Percentiles rank a stretch among this genome's conserved stretches.
phyloP scores from a whole-genome alignment of 495 filamentous ascomycete genomes.

The Talaromyces stipitatus region DNA sequence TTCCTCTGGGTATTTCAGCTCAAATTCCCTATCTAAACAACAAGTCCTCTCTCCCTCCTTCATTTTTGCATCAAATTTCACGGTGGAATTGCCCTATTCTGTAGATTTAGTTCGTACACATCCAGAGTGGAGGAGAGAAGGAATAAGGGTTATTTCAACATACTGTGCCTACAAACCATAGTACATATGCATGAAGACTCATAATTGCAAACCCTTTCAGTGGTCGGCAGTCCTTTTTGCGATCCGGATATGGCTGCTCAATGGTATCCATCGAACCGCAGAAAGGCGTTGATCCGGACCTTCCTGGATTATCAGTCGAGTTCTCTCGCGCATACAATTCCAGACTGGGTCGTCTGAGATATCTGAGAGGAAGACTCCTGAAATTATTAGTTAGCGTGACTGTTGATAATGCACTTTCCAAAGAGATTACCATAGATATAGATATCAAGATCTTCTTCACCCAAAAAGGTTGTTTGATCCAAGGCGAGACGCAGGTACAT shows the following conservation, averaged over 20 bases:
- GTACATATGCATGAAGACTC: background rate
- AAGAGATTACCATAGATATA: background rate
- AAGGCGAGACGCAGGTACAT: too few relatives aligned
- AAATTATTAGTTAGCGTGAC: background rate
- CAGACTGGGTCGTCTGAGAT: conserved; percentile 1
- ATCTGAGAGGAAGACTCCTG: background rate
- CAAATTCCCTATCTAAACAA: background rate
- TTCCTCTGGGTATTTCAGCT: background rate
- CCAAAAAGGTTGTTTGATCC: too few relatives aligned
- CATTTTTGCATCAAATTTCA: background rate
- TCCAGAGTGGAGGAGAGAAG: too few relatives aligned
- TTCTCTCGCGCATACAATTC: conserved; percentile 3
- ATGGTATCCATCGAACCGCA: background rate
- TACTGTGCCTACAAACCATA: conserved; percentile 1
- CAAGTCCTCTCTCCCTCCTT: background rate
- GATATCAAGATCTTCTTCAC: background rate
- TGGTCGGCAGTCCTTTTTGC: background rate
- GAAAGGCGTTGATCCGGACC: background rate
- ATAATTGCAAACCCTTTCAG: background rate
- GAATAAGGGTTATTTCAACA: too few relatives aligned
- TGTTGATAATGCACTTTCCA: background rate
- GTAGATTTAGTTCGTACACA: background rate
- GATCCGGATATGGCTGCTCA: background rate
- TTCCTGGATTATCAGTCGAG: background rate
- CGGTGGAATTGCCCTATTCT: background rate